Percentiles rank a stretch among this genome's conserved stretches.
These are phyloP conservation scores for Porcisia hertigi DNA, from an alignment of 208 protist genomes.

Conservation along the genomic window DNA sequence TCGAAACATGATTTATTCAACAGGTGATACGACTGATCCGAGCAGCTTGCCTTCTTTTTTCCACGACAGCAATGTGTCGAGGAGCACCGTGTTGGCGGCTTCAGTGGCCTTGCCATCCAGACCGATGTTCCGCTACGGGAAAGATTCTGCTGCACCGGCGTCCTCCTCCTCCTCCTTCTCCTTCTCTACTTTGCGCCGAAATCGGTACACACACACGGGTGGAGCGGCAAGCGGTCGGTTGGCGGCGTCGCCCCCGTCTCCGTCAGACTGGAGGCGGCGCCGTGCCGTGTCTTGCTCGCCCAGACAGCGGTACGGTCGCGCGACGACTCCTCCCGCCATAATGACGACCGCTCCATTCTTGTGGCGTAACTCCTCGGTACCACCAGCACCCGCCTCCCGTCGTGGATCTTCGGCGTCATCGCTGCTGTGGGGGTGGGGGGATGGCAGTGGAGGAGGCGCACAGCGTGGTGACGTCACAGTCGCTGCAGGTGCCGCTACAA, in stretches of 20 bases:
- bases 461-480: not conserved
- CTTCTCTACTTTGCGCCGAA: no score
- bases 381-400: not conserved
- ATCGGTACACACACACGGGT: not conserved
- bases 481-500: not conserved
- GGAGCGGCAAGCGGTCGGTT: not conserved
- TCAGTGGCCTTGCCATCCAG: not conserved
- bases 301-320: not conserved
- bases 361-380: constrained; percentile 16
- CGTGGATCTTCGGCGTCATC: constrained; percentile 13
- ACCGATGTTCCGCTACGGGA: constrained; percentile 15
- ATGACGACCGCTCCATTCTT: not conserved
- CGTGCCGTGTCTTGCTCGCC: not conserved
- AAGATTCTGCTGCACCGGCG: not conserved
- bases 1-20: not conserved
- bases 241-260: not conserved
- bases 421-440: constrained; percentile 32
- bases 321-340: not conserved
- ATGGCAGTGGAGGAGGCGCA: not conserved
- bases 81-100: not conserved
- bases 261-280: not conserved
- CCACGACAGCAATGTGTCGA: not conserved
- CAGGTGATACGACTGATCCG: not conserved
- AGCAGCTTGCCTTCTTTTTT: not conserved
- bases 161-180: not conserved